A percentile compares a stretch with the other conserved stretches of the same genome.
phyloP scores from a whole-genome alignment of 352 stramenopile genomes.

The Phytophthora fragariae region DNA sequence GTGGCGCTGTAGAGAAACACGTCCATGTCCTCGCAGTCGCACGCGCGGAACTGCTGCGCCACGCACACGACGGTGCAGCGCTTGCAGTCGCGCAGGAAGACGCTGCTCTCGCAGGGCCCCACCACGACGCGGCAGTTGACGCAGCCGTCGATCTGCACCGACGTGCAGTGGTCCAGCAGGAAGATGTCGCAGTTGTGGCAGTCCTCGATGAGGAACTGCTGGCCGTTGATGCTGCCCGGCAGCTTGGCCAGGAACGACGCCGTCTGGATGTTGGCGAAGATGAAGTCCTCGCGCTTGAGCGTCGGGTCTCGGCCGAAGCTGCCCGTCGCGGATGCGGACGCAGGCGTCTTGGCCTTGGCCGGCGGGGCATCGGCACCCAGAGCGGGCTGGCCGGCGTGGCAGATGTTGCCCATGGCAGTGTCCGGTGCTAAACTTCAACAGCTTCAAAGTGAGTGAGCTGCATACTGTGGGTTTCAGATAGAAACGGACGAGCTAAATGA shows the following conservation, averaged over 20 bases:
- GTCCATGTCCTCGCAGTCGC: constrained; percentile 69
- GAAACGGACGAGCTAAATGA: constrained; percentile 8
- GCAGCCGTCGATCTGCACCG: constrained; percentile 82
- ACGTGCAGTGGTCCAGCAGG: constrained; percentile 77
- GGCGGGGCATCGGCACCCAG: constrained; percentile 2
- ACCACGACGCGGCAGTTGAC: constrained; percentile 76
- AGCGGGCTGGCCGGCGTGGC: constrained; percentile 46
- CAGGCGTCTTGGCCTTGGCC: not conserved
- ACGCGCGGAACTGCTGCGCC: constrained; percentile 77
- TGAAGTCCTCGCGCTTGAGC: constrained; percentile 76
- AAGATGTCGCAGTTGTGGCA: constrained; percentile 82
- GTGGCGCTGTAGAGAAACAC: constrained; percentile 76
- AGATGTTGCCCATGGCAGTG: constrained; percentile 65
- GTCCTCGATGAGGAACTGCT: constrained; percentile 85
- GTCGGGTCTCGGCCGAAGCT: constrained; percentile 66
- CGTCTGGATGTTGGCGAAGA: constrained; percentile 59
- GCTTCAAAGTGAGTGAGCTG: constrained; percentile 6
- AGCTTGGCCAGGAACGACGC: constrained; percentile 58
- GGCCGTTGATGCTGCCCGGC: constrained; percentile 70
- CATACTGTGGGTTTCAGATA: constrained; percentile 19
- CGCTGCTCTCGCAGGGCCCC: constrained; percentile 69
- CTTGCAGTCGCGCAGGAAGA: constrained; percentile 78
- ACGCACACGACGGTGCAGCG: constrained; percentile 69
- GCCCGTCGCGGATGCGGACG: not conserved
- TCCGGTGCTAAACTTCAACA: constrained; percentile 20